Conservation (phyloP, 768 basidiomycete species). For the Mycena venus region DNA sequence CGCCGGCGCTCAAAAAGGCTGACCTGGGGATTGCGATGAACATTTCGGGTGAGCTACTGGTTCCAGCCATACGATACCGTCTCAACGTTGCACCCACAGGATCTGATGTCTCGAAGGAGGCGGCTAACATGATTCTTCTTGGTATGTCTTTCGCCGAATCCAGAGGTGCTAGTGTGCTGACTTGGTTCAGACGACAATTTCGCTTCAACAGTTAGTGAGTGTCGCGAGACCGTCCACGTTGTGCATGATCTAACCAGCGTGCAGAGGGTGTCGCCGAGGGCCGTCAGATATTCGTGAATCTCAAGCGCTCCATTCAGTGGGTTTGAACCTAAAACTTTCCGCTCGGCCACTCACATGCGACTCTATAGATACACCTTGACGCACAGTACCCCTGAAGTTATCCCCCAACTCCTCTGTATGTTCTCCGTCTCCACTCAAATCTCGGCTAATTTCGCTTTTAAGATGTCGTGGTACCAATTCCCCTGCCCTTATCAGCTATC, state of each 20-base stretch:
- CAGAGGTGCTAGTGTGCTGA: not conserved
- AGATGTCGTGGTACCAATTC: conserved; percentile 80
- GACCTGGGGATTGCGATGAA: conserved; percentile 84
- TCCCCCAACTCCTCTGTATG: conserved; percentile 77
- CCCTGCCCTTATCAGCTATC: conserved; percentile 76
- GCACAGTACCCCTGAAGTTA: conserved; percentile 78
- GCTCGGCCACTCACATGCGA: not conserved
- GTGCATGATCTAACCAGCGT: not conserved
- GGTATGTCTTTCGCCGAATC: conserved; percentile 48
- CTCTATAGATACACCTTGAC: conserved; percentile 69
- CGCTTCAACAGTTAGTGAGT: conserved; percentile 78
- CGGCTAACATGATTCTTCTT: conserved; percentile 80
- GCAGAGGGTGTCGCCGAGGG: conserved; percentile 78
- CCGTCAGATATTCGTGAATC: conserved; percentile 77
- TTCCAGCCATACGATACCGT: not conserved
- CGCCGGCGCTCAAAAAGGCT: conserved; percentile 78
- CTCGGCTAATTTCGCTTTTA: conserved; percentile 1
- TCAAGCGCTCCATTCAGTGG: conserved; percentile 79
- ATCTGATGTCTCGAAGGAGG: conserved; percentile 81
- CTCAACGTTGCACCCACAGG: conserved; percentile 36
- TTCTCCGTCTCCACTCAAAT: conserved; percentile 7
- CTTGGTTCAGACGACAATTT: conserved; percentile 72
- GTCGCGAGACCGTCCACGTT: not conserved
- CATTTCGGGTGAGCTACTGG: conserved; percentile 59
- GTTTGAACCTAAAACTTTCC: conserved; percentile 20